Conservation (phyloP, 495 filamentous ascomycete species). For the Bacidia gigantensis region DNA sequence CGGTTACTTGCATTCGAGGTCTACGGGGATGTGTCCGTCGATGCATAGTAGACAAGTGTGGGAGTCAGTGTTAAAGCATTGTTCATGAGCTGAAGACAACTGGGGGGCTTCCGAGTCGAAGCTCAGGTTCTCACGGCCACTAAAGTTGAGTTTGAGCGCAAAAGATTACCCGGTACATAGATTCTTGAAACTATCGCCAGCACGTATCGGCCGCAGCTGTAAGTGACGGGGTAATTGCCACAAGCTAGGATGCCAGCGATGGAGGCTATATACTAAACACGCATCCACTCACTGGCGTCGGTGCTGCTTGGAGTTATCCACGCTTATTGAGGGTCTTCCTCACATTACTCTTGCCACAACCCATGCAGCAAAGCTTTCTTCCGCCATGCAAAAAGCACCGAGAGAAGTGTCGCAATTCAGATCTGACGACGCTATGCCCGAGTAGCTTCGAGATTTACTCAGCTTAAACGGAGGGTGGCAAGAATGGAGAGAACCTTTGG, state of each 20-base stretch:
- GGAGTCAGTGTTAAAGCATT: conserved; percentile 54
- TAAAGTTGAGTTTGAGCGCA: conserved; percentile 57
- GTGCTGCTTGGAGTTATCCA: conserved; percentile 39
- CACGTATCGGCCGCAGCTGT: conserved; percentile 40
- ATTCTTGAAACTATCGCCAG: conserved; percentile 59
- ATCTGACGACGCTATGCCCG: conserved; percentile 62
- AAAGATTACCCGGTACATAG: conserved; percentile 67
- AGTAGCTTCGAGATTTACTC: conserved; percentile 63
- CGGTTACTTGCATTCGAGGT: conserved; percentile 73
- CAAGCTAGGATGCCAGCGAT: conserved; percentile 14
- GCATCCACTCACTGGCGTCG: conserved; percentile 76
- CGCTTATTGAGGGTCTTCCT: conserved; percentile 26
- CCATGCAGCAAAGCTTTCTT: conserved; percentile 84
- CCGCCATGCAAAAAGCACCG: conserved; percentile 64
- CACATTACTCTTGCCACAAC: conserved; percentile 81
- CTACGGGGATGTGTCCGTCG: conserved; percentile 22
- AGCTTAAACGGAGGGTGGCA: conserved; percentile 47
- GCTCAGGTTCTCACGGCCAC: conserved; percentile 50
- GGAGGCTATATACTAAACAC: conserved; percentile 76
- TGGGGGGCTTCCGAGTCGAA: conserved; percentile 70
- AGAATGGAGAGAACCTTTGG: conserved; percentile 24
- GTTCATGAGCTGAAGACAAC: conserved; percentile 61
- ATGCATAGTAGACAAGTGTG: conserved; percentile 33
- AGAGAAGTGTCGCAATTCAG: conserved; percentile 49
- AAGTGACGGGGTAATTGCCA: conserved; percentile 8